Percentiles rank a stretch among this genome's conserved stretches.
Conservation (phyloP, 2,329 filamentous ascomycete genomes). For the Colletotrichum destructivum region DNA sequence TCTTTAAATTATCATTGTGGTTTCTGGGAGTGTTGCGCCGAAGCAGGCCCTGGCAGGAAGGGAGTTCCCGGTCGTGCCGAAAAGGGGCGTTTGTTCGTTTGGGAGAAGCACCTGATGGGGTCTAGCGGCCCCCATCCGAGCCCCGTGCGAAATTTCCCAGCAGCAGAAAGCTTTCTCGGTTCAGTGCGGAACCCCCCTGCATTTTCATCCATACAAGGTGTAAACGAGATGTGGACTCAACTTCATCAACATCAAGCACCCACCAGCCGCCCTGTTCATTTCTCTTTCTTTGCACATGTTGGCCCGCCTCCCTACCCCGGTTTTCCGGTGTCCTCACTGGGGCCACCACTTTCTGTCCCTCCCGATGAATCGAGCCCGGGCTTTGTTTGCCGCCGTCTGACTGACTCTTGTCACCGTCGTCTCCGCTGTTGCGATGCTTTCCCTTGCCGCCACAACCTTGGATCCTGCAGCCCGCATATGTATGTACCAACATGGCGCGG, state of each 20-base stretch:
- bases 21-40: neutral
- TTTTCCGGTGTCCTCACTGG: neutral
- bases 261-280: constrained; percentile 25
- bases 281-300: constrained; percentile 14
- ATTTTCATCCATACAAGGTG: constrained; percentile 35
- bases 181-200: constrained; percentile 22
- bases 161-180: constrained; percentile 18
- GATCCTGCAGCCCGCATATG: constrained; percentile 13
- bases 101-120: constrained; percentile 21
- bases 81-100: constrained; percentile 34
- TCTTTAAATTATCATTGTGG: neutral
- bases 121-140: constrained; percentile 27
- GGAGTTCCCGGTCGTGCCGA: constrained; percentile 32
- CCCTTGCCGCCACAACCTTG: constrained; percentile 30
- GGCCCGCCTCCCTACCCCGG: constrained; percentile 21
- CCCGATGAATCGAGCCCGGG: constrained; percentile 8
- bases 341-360: neutral
- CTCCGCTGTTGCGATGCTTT: neutral
- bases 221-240: constrained; percentile 37
- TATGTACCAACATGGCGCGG: constrained; percentile 18
- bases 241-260: constrained; percentile 36
- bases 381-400: neutral
- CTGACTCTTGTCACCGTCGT: constrained; percentile 18
- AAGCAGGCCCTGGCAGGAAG: neutral
- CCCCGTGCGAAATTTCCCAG: constrained; percentile 41